A percentile compares a stretch with the other conserved stretches of the same genome.
Evolutionary conservation across 768 basidiomycete genomes (phyloP).

Genomic region (Suillus spraguei): DNA sequence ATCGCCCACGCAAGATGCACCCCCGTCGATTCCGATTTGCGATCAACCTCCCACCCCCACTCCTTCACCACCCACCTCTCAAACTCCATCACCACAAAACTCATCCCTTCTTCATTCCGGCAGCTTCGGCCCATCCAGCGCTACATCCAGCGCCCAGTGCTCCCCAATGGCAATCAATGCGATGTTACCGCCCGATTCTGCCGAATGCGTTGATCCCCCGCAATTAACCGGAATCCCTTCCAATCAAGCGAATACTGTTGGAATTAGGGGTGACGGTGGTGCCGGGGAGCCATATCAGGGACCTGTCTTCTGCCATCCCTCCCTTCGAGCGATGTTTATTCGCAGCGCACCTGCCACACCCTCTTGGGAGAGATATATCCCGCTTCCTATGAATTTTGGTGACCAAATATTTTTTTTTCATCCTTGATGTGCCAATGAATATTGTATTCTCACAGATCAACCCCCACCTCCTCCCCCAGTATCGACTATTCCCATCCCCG

Average conservation of each 20-base stretch:
- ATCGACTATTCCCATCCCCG: slow-evolving; percentile 6
- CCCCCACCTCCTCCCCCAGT: neutral
- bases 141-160: slow-evolving; percentile 14
- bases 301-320: slow-evolving; percentile 8
- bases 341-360: slow-evolving; percentile 8
- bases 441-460: slow-evolving; percentile 2
- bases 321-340: slow-evolving; percentile 6
- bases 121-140: slow-evolving; percentile 13
- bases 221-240: slow-evolving; percentile 7
- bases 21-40: neutral
- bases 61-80: slow-evolving; percentile 31
- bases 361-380: slow-evolving; percentile 10
- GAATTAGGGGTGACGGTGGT: slow-evolving; percentile 7
- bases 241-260: slow-evolving; percentile 6
- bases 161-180: slow-evolving; percentile 28
- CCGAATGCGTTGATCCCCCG: slow-evolving; percentile 21
- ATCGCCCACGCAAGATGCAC: slow-evolving; percentile 9
- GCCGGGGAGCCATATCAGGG: slow-evolving; percentile 6
- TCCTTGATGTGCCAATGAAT: neutral
- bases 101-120: slow-evolving; percentile 20
- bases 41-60: slow-evolving; percentile 28
- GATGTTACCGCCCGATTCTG: slow-evolving; percentile 24
- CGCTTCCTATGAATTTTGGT: slow-evolving; percentile 9
- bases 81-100: slow-evolving; percentile 29
- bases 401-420: neutral